Conservation (phyloP, 306 rosid genomes). For the Cercis canadensis region DNA sequence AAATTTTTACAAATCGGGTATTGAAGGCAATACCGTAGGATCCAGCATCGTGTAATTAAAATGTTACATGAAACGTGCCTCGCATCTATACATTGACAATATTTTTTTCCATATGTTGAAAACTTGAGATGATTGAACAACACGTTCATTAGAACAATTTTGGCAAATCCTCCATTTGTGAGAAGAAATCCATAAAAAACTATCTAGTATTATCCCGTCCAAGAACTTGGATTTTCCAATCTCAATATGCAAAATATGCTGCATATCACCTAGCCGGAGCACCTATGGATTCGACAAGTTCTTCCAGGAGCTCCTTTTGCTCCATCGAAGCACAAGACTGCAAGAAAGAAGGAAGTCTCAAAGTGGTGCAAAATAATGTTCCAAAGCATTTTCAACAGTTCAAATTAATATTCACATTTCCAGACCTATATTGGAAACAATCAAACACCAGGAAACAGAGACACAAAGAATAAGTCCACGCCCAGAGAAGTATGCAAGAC, state of each 20-base stretch:
- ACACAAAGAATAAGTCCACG: background rate
- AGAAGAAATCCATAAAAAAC: constrained; percentile 27
- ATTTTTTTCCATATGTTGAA: constrained; percentile 11
- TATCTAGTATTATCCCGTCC: constrained; percentile 8
- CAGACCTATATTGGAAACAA: constrained; percentile 1
- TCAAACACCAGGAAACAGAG: constrained; percentile 2
- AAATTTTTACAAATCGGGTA: too few species aligned
- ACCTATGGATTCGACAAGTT: constrained; percentile 76
- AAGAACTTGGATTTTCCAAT: constrained; percentile 2
- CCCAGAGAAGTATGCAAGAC: constrained; percentile 11
- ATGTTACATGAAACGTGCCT: constrained; percentile 30
- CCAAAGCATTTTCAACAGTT: constrained; percentile 2
- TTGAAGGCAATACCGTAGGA: too few species aligned
- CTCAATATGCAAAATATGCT: constrained; percentile 28
- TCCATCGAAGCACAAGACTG: constrained; percentile 81
- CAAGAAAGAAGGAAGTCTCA: constrained; percentile 32
- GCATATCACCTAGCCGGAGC: constrained; percentile 60
- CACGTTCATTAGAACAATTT: constrained; percentile 23
- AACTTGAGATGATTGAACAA: constrained; percentile 5
- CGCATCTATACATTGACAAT: constrained; percentile 19
- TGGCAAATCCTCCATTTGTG: constrained; percentile 28
- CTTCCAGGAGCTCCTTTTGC: constrained; percentile 93
- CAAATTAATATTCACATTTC: constrained; percentile 2
- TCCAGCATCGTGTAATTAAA: background rate
- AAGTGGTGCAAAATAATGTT: constrained; percentile 2